These are phyloP conservation scores for Rhizophlyctis rosea DNA, from an alignment of 192 early-diverging fungal species.

Conservation along the genomic window DNA sequence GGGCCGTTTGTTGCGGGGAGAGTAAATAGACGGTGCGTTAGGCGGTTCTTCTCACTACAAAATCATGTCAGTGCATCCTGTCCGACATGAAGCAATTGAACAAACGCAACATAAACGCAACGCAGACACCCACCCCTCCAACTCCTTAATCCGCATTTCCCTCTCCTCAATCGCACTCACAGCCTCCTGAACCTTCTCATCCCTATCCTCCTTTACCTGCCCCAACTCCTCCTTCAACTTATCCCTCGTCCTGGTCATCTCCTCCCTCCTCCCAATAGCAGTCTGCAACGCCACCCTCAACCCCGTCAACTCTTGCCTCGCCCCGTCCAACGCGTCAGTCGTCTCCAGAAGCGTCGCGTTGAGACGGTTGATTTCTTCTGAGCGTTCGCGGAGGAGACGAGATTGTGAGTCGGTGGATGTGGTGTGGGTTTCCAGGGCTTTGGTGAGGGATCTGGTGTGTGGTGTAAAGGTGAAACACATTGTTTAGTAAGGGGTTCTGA, in stretches of 20 bases:
- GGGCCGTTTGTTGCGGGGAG: too few species aligned
- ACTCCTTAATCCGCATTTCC: background rate
- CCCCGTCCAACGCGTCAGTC: background rate
- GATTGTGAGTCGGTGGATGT: too few species aligned
- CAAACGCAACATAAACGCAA: too few species aligned
- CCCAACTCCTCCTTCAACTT: background rate
- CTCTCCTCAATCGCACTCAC: constrained; percentile 1
- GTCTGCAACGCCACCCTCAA: background rate
- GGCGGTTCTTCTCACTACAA: too few species aligned
- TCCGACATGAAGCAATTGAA: too few species aligned
- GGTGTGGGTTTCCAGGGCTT: background rate
- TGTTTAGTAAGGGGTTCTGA: background rate
- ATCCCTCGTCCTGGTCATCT: background rate
- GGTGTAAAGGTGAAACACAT: too few species aligned
- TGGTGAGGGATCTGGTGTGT: background rate
- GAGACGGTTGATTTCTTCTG: background rate
- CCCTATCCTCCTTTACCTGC: background rate
- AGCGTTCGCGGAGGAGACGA: background rate
- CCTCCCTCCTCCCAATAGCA: background rate
- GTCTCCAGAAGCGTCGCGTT: background rate
- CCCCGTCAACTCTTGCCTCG: background rate
- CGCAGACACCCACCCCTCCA: background rate
- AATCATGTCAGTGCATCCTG: too few species aligned
- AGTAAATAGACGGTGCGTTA: too few species aligned
- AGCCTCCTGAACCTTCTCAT: background rate